Evolutionary conservation across 192 early-diverging fungal genomes (phyloP), one percentile per base, ranked within the genome.

Genomic region (Chytriomyces sp.): DNA sequence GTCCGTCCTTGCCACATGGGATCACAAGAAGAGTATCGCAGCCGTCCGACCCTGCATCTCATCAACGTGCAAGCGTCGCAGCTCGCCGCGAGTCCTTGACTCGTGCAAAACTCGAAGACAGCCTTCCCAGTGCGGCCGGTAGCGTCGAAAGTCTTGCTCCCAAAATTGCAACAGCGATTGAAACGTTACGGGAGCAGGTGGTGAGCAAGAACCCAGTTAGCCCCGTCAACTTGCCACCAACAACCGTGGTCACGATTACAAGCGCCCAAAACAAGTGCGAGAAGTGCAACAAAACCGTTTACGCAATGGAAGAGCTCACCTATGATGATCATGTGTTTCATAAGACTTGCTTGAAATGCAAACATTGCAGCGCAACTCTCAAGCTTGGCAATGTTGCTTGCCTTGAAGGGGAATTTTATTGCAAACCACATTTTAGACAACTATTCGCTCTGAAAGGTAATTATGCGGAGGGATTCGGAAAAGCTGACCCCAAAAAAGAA

Each of bases 381-480:
- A 80, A 79, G 53, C 66, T 38, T 73, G 76, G 75, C 41, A 82
- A 82, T 56, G 66, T 82, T 0, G 81, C 81, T 2, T 70, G 70
- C 32, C 62, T 80, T 64, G 75, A 77, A 58, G 76, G 76, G 5
- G 39, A 73, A 67, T 80, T 75, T 52, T 82, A 77, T 61, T 79
- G 77, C 70, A 82, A 82, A 64, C 80, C 81, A 0, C 81, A 82
- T 62, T 86, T 83, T 55, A 80, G 80, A 54, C 85, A 87, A 67
- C 77, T 87, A 54, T 87, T 87, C 69, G 77, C 75, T 39, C 63
- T 85, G 7, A 87, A 87, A 68, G 85, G 85, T 7, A 87, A 87
- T 71, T 87, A 87, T 76, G 59, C 66, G 54, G 85, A 87, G 53
- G 85, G 85, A 5, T 86, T 86, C 71, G 78, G 80, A 31, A 30